Conservation (phyloP, 306 rosid species). For the Dryas drummondii region DNA sequence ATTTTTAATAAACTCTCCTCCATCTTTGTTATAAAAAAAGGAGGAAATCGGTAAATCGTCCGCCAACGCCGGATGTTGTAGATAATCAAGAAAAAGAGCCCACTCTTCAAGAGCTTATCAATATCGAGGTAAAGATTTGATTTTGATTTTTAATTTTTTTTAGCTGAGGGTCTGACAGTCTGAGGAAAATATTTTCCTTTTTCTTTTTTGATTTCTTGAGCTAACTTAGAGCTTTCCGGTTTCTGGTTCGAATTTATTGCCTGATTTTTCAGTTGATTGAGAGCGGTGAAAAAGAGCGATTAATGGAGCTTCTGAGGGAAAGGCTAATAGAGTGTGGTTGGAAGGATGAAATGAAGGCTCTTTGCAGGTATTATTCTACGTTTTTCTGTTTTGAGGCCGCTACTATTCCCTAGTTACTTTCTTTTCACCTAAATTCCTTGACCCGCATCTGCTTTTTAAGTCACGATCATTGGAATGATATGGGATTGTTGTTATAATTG, state of each 20-base stretch:
- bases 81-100: constrained; percentile 64
- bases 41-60: constrained; percentile 88
- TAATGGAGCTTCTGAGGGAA: constrained; percentile 87
- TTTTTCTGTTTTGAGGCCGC: neutral
- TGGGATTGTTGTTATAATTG: neutral
- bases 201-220: neutral
- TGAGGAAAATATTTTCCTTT: neutral
- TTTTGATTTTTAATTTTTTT: neutral
- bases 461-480: neutral
- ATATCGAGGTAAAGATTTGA: constrained; percentile 56
- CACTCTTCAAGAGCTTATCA: constrained; percentile 63
- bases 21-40: constrained; percentile 25
- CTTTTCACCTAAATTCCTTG: neutral
- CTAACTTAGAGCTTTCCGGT: neutral
- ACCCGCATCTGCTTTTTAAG: neutral
- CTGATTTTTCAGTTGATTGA: constrained; percentile 59
- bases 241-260: neutral
- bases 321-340: constrained; percentile 94
- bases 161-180: neutral
- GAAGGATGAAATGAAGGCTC: constrained; percentile 94
- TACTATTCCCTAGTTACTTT: neutral
- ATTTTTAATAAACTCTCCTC: neutral
- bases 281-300: constrained; percentile 83
- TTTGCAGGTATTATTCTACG: constrained; percentile 59
- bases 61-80: constrained; percentile 74